These are phyloP conservation scores for Clavispora vitiphila DNA, from an alignment of 805 yeast species.

Conservation along the genomic window DNA sequence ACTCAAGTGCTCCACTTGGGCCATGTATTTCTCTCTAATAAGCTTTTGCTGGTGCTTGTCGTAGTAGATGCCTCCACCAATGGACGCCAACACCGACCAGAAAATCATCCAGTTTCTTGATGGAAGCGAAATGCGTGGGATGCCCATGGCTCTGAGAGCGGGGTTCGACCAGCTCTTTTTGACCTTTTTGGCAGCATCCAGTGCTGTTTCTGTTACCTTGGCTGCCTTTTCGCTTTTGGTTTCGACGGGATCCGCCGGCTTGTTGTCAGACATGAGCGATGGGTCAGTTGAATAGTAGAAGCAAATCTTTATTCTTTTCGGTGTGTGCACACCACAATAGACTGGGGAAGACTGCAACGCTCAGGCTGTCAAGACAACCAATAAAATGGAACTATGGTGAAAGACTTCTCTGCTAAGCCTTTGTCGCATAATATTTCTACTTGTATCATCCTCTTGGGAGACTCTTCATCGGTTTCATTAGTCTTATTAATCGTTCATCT, in stretches of 20 bases:
- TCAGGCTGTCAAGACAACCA: too few relatives aligned
- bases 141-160: conserved; percentile 80
- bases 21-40: conserved; percentile 61
- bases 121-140: conserved; percentile 72
- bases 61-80: conserved; percentile 73
- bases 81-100: conserved; percentile 61
- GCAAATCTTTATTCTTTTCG: not conserved
- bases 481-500: too few relatives aligned
- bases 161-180: conserved; percentile 62
- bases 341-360: too few relatives aligned
- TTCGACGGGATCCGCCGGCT: not conserved
- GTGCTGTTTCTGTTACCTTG: not conserved
- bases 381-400: too few relatives aligned
- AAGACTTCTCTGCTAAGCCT: too few relatives aligned
- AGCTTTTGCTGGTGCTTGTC: conserved; percentile 72
- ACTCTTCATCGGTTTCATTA: too few relatives aligned
- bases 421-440: too few relatives aligned
- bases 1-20: conserved; percentile 51
- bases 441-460: too few relatives aligned
- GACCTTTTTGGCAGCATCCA: conserved; percentile 2
- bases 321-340: not conserved
- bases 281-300: not conserved
- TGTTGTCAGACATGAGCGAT: conserved; percentile 1
- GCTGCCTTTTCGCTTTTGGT: not conserved
- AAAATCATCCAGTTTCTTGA: conserved; percentile 92